Conservation (phyloP, 306 rosid species). For the Fragaria ananassa region DNA sequence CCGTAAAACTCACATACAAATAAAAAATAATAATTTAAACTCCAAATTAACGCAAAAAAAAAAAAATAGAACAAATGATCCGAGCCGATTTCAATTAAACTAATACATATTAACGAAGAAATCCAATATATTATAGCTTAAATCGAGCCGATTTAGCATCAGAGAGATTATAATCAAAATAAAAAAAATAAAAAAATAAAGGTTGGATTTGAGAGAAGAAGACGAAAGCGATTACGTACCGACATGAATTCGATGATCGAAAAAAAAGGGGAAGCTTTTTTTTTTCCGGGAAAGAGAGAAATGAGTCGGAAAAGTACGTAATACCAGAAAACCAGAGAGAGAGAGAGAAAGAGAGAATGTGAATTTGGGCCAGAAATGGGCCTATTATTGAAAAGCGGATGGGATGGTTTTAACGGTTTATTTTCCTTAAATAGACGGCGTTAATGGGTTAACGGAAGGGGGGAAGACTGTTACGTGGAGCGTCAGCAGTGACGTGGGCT, state of each 20-base stretch:
- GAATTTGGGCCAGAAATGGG: conserved; percentile 68
- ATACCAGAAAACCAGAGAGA: conserved; percentile 11
- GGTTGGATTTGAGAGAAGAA: neutral
- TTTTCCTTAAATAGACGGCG: conserved; percentile 26
- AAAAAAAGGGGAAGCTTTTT: conserved; percentile 11
- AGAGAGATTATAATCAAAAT: conserved; percentile 12
- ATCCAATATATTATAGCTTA: conserved; percentile 7
- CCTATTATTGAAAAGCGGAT: conserved; percentile 21
- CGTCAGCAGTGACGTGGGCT: conserved; percentile 37
- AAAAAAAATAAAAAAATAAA: neutral
- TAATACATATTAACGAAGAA: neutral
- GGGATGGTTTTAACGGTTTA: neutral
- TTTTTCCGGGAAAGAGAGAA: conserved; percentile 36
- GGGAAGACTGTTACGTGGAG: neutral
- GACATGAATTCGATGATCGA: conserved; percentile 65
- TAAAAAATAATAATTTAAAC: neutral
- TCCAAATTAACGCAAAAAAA: neutral
- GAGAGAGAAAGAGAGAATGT: conserved; percentile 19
- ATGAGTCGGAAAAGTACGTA: conserved; percentile 24
- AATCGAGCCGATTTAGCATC: conserved; percentile 30
- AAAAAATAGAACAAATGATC: neutral
- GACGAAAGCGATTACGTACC: conserved; percentile 50
- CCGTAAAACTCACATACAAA: neutral
- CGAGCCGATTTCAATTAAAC: neutral
- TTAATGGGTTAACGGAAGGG: conserved; percentile 8